Evolutionary conservation across 495 filamentous ascomycete species (phyloP).

Genomic region (Penicillium salamii): DNA sequence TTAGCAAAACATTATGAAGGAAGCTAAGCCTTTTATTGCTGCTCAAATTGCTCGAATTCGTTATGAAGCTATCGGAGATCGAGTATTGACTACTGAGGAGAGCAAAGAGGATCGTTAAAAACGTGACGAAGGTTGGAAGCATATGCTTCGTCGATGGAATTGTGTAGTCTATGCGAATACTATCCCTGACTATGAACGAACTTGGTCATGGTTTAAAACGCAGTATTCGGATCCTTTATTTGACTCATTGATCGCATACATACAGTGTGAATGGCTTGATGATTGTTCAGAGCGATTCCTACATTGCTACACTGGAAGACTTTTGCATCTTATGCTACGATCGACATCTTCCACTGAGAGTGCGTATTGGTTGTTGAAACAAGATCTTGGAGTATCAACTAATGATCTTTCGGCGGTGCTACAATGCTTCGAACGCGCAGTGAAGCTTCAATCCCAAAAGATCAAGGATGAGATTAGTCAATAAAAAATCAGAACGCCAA

Average conservation of each 20-base stretch:
- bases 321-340: not conserved
- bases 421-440: not conserved
- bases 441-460: not conserved
- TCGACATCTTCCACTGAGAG: not conserved
- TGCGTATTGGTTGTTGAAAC: conserved; percentile 5
- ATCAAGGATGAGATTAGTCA: not conserved
- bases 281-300: conserved; percentile 1
- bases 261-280: conserved; percentile 2
- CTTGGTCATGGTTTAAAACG: not conserved
- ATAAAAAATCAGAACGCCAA: not conserved
- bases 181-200: not conserved
- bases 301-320: not conserved
- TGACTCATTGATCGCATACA: not conserved
- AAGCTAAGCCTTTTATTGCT: not conserved
- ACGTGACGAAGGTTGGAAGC: not conserved
- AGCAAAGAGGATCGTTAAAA: too few relatives aligned
- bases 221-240: not conserved
- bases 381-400: not conserved
- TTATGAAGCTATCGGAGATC: not conserved
- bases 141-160: not conserved
- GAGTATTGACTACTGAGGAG: too few relatives aligned
- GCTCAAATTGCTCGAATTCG: not conserved
- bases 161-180: not conserved
- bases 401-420: conserved; percentile 1
- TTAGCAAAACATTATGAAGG: not conserved